phyloP scores from a whole-genome alignment of 192 early-diverging fungal species.

The Podila minutissima region DNA sequence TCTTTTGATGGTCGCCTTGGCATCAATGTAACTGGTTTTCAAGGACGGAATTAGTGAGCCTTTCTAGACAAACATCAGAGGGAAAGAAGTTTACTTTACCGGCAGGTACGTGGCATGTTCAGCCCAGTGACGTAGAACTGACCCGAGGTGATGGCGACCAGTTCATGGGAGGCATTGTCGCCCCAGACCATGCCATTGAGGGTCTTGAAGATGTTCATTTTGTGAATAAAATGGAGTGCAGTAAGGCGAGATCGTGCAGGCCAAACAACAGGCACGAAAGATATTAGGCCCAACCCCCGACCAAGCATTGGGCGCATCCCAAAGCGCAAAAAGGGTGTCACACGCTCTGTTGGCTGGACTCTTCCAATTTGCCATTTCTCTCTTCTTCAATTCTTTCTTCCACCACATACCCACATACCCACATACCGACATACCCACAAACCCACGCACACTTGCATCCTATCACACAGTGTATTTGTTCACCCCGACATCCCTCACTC shows the following conservation, averaged over 20 bases:
- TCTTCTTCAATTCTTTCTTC: not conserved
- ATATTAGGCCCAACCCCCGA: not conserved
- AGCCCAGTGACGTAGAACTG: too few relatives aligned
- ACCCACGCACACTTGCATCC: not conserved
- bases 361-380: not conserved
- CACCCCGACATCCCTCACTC: not conserved
- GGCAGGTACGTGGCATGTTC: too few relatives aligned
- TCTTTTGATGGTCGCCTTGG: too few relatives aligned
- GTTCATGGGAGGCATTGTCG: slow-evolving; percentile 48
- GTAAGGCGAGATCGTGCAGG: too few relatives aligned
- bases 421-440: not conserved
- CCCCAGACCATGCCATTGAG: slow-evolving; percentile 72
- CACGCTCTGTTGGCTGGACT: too few relatives aligned
- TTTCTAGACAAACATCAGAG: too few relatives aligned
- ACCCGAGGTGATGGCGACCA: slow-evolving; percentile 62
- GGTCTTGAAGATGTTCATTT: slow-evolving; percentile 61
- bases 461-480: too few relatives aligned
- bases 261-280: not conserved
- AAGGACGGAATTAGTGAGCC: too few relatives aligned
- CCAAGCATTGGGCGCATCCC: not conserved
- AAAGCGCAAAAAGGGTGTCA: too few relatives aligned
- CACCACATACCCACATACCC: not conserved
- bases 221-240: not conserved
- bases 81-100: too few relatives aligned
- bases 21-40: too few relatives aligned